A percentile compares a stretch with the other conserved stretches of the same genome.
phyloP scores from a whole-genome alignment of 2,329 filamentous ascomycete species.

The Trichoderma asperellum region DNA sequence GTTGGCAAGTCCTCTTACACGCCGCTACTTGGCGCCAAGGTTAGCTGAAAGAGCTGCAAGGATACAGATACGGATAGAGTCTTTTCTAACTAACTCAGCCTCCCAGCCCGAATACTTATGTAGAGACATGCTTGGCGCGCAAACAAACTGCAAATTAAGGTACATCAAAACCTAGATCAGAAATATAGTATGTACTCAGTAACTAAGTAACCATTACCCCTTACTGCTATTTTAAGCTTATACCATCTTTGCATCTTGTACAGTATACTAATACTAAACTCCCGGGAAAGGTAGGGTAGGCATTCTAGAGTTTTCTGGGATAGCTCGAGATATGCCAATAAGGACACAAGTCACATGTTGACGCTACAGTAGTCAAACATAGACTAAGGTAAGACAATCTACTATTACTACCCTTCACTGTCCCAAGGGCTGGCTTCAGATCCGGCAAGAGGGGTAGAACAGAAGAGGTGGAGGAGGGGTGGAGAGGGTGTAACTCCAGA shows the following conservation, averaged over 20 bases:
- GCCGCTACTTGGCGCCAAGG: constrained; percentile 13
- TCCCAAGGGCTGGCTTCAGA: constrained; percentile 12
- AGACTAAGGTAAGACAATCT: not conserved
- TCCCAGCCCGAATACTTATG: not conserved
- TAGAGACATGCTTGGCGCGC: not conserved
- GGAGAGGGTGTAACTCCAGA: not conserved
- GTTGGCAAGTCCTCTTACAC: not conserved
- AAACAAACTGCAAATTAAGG: not conserved
- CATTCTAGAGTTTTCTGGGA: too few species aligned
- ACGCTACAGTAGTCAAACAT: not conserved
- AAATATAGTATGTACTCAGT: not conserved
- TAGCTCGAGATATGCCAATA: not conserved
- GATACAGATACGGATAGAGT: not conserved
- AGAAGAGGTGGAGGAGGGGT: not conserved
- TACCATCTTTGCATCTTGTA: not conserved
- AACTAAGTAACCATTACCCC: not conserved
- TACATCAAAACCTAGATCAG: not conserved
- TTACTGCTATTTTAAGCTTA: not conserved
- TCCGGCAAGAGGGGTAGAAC: not conserved
- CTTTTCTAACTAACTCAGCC: not conserved
- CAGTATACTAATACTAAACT: not conserved
- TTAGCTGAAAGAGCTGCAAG: constrained; percentile 11
- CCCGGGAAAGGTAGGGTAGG: not conserved
- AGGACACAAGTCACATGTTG: not conserved
- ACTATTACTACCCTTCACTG: not conserved